A percentile compares a stretch with the other conserved stretches of the same genome.
These are phyloP conservation scores for Phoma herbarum DNA, from an alignment of 2,329 filamentous ascomycete species.

Conservation along the genomic window DNA sequence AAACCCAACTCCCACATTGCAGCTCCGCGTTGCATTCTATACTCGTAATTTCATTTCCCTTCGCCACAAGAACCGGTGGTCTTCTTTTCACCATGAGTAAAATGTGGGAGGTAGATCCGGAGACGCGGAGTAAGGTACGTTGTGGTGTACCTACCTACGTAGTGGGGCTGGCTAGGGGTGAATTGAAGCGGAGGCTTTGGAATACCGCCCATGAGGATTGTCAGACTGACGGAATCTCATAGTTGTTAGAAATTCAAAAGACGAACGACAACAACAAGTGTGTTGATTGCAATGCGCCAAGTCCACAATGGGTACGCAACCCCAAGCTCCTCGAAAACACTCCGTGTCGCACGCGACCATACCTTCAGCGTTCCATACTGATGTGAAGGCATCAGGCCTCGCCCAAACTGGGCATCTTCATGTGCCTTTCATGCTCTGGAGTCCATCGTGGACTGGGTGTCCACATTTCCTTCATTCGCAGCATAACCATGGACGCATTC, in stretches of 20 bases:
- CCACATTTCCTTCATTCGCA: conserved; percentile 97
- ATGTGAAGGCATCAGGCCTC: conserved; percentile 63
- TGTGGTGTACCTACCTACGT: conserved; percentile 9
- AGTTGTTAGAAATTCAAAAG: conserved; percentile 93
- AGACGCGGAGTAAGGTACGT: conserved; percentile 90
- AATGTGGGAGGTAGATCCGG: conserved; percentile 99
- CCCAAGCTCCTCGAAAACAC: conserved; percentile 4
- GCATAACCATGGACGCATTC: conserved; percentile 98
- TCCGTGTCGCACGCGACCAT: conserved; percentile 16
- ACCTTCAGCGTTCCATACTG: conserved; percentile 23
- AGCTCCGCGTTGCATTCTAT: conserved; percentile 7
- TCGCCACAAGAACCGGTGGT: conserved; percentile 2
- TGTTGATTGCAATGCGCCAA: conserved; percentile 94
- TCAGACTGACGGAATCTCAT: conserved; percentile 14
- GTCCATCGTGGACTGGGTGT: conserved; percentile 94
- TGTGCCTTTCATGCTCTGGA: conserved; percentile 95
- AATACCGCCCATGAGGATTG: neutral
- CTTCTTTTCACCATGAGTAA: conserved; percentile 62
- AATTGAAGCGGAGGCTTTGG: neutral
- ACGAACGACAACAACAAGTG: conserved; percentile 87
- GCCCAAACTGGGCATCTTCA: conserved; percentile 98
- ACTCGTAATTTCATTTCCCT: conserved; percentile 2
- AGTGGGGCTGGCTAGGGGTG: conserved; percentile 23
- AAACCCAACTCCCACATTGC: conserved; percentile 12
- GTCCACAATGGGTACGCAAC: conserved; percentile 88